Conservation (phyloP, 2,329 filamentous ascomycete species). For the Trichoderma guizhouense region DNA sequence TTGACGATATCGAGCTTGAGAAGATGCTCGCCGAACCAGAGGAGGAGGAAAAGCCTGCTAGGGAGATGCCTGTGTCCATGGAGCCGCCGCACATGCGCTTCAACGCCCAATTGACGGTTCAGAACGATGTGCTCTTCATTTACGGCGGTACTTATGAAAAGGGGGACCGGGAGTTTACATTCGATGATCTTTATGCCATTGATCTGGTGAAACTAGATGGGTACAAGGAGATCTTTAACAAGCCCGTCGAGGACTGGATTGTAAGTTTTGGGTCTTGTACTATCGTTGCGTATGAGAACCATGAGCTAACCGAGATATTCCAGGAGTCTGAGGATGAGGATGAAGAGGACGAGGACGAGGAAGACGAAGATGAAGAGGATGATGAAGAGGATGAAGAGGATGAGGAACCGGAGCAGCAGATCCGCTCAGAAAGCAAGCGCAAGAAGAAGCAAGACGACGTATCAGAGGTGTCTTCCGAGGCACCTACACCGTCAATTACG, state of each 20-base stretch:
- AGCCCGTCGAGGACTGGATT: conserved; percentile 80
- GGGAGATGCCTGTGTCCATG: conserved; percentile 65
- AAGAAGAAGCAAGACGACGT: conserved; percentile 52
- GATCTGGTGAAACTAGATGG: conserved; percentile 95
- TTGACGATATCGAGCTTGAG: conserved; percentile 48
- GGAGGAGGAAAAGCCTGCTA: conserved; percentile 55
- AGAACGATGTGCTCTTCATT: conserved; percentile 89
- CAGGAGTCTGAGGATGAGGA: conserved; percentile 58
- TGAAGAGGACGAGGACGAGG: conserved; percentile 54
- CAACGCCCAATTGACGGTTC: conserved; percentile 85
- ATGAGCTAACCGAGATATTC: not conserved
- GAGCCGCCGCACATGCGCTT: conserved; percentile 89
- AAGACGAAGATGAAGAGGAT: conserved; percentile 59
- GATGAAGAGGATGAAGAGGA: conserved; percentile 53
- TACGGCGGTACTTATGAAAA: conserved; percentile 96
- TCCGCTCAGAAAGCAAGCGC: conserved; percentile 51
- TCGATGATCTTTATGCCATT: conserved; percentile 90
- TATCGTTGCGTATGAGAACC: not conserved
- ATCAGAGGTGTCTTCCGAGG: conserved; percentile 36
- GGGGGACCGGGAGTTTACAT: conserved; percentile 90
- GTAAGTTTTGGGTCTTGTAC: conserved; percentile 42
- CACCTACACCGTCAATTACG: conserved; percentile 28
- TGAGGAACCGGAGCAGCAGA: conserved; percentile 47
- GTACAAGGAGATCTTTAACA: conserved; percentile 84
- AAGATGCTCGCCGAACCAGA: conserved; percentile 51